Percentiles rank a stretch among this genome's conserved stretches.
These are phyloP conservation scores for Lenzites betulinus DNA, from an alignment of 768 basidiomycete genomes.

Conservation along the genomic window DNA sequence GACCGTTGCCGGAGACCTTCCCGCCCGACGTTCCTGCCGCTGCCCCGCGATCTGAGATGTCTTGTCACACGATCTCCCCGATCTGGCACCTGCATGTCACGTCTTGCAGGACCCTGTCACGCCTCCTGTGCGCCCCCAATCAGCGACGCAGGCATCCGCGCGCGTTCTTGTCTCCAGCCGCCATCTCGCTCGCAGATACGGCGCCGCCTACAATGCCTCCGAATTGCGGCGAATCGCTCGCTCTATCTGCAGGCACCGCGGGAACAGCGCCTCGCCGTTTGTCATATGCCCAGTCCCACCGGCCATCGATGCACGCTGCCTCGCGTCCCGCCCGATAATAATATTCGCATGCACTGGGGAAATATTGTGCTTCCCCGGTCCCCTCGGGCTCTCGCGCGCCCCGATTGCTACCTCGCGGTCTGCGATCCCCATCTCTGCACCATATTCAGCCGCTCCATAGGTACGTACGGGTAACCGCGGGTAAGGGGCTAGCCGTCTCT, in stretches of 20 bases:
- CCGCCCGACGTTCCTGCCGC: not conserved
- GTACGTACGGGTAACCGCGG: not conserved
- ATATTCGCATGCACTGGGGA: not conserved
- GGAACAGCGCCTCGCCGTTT: not conserved
- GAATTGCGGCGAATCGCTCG: not conserved
- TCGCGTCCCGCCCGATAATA: not conserved
- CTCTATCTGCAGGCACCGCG: not conserved
- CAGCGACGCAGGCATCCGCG: not conserved
- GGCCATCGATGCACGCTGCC: conserved; percentile 3
- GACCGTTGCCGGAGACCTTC: not conserved
- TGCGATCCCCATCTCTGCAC: not conserved
- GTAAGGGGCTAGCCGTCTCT: conserved; percentile 8
- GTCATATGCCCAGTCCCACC: not conserved
- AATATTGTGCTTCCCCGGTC: conserved; percentile 3
- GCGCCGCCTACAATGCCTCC: not conserved
- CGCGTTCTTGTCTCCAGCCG: not conserved
- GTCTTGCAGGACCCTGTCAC: not conserved
- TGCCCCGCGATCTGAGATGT: not conserved
- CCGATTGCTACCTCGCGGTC: conserved; percentile 4
- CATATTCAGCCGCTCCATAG: conserved; percentile 1
- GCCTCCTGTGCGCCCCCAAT: not conserved
- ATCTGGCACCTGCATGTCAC: conserved; percentile 4
- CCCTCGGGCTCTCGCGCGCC: not conserved
- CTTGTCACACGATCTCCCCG: not conserved
- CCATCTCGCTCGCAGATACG: not conserved